phyloP scores from a whole-genome alignment of 1,284 basidiomycete species.

The Fomitiporia mediterranea region DNA sequence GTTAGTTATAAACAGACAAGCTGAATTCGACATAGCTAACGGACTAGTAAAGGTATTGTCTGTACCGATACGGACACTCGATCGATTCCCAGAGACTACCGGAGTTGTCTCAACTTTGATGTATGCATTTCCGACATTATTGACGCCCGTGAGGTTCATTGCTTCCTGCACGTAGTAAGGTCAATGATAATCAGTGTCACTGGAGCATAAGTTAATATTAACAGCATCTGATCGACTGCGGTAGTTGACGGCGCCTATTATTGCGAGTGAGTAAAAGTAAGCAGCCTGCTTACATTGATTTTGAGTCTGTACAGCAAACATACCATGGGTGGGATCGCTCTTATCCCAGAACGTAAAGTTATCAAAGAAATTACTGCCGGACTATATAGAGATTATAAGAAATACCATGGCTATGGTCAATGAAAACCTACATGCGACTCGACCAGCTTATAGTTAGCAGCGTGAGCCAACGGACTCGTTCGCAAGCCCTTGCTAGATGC shows the following conservation, averaged over 20 bases:
- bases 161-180: slow-evolving; percentile 36
- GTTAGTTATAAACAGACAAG: too few species aligned
- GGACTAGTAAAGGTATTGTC: slow-evolving; percentile 46
- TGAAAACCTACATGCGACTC: slow-evolving; percentile 19
- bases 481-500: slow-evolving; percentile 3
- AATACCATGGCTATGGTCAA: too few species aligned
- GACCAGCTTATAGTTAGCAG: slow-evolving; percentile 16
- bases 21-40: too few species aligned
- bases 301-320: slow-evolving; percentile 24
- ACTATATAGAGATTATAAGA: slow-evolving; percentile 31
- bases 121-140: slow-evolving; percentile 65
- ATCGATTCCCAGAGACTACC: slow-evolving; percentile 57
- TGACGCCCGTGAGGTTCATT: slow-evolving; percentile 53
- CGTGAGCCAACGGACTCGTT: slow-evolving; percentile 18
- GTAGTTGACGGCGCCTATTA: slow-evolving; percentile 37
- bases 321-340: slow-evolving; percentile 78
- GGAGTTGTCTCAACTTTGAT: slow-evolving; percentile 83
- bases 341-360: slow-evolving; percentile 73
- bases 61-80: slow-evolving; percentile 74
- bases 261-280: too few species aligned
- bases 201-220: slow-evolving; percentile 16
- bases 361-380: slow-evolving; percentile 70
- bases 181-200: too few species aligned
- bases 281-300: neutral
- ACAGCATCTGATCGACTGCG: slow-evolving; percentile 54